Evolutionary conservation across 2,329 filamentous ascomycete species (phyloP), one percentile per base, ranked within the genome.

Genomic region (Xylariaceae sp.): DNA sequence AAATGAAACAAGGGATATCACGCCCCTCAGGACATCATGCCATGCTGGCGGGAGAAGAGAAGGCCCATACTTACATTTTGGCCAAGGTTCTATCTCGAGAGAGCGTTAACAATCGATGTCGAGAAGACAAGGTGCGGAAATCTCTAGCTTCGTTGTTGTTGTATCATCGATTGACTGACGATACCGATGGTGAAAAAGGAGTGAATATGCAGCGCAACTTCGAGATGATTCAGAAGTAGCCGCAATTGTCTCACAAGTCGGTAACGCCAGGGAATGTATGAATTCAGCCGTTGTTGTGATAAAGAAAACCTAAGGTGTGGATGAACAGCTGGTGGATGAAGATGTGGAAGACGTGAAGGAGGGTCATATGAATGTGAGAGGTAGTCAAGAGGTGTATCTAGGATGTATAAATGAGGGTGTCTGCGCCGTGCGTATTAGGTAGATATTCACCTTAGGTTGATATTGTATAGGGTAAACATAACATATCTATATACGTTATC

Each of bases 1-100:
- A 15, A 54, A 41, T 36, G 26, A 59, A 57, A 59, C 53, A 63
- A 64, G 60, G 57, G 63, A 62, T 32, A 10, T 27, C 16, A 33
- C 33, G 20, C 8, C 20, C 40, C 26, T 24, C 11, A 23, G 7
- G 23, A 10, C 4, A 29, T 50, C 7, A 26, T 21, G 26, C 10
- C 7, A 15, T 47, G 21, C 35, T 9, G 36, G 21, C 7, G 3
- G n/a, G 27, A 16, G 3, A 9, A 39, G 23, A 21, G 16, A 42
- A 36, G 20, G 3, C 18, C 33, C 7, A 8, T 9, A 37, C 32
- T 49, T 21, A 52, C 39, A n/a, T n/a, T 24, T 51, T 15, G 41
- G 10, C 32, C n/a, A 26, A 27, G 18, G 23, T 41, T 13, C 7
- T 45, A 49, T 53, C 27, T 54, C 18, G 32, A 8, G 18, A 15